These are phyloP conservation scores for Peniophora sp. DNA, from an alignment of 1,284 basidiomycete species.

Conservation along the genomic window DNA sequence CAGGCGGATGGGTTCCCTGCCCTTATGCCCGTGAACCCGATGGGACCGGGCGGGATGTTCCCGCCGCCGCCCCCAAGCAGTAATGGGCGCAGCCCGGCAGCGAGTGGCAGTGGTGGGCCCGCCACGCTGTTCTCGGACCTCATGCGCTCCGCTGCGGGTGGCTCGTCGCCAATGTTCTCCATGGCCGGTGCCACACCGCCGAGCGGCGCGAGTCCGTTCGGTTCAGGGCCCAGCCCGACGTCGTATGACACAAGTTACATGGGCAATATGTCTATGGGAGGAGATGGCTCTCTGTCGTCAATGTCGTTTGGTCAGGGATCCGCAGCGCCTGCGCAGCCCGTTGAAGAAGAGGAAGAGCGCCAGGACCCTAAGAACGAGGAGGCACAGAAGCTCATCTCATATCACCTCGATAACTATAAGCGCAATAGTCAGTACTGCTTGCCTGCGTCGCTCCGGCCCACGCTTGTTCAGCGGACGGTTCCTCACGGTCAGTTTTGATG, in stretches of 20 bases:
- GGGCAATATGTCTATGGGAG: constrained; percentile 44
- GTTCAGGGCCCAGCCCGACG: constrained; percentile 11
- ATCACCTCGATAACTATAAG: constrained; percentile 83
- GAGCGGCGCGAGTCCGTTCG: constrained; percentile 27
- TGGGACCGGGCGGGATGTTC: constrained; percentile 30
- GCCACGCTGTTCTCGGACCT: constrained; percentile 50
- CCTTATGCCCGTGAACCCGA: constrained; percentile 42
- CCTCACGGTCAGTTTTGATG: constrained; percentile 60
- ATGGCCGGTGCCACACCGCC: constrained; percentile 30
- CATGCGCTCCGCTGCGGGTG: constrained; percentile 41
- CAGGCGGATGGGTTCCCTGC: constrained; percentile 43
- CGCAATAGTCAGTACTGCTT: constrained; percentile 77
- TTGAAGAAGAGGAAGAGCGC: constrained; percentile 45
- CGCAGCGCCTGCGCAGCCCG: constrained; percentile 11
- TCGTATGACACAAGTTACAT: constrained; percentile 38
- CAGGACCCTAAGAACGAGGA: constrained; percentile 63
- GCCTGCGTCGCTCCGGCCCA: constrained; percentile 82
- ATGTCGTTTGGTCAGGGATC: constrained; percentile 29
- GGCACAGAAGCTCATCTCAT: constrained; percentile 80
- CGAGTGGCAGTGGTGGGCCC: too few species aligned
- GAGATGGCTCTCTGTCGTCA: constrained; percentile 43
- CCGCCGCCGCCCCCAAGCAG: constrained; percentile 18
- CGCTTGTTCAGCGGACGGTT: constrained; percentile 75
- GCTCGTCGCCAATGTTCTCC: constrained; percentile 49
- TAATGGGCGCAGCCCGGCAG: constrained; percentile 30